phyloP scores from a whole-genome alignment of 2,329 filamentous ascomycete species.

The Stagonosporopsis vannaccii region DNA sequence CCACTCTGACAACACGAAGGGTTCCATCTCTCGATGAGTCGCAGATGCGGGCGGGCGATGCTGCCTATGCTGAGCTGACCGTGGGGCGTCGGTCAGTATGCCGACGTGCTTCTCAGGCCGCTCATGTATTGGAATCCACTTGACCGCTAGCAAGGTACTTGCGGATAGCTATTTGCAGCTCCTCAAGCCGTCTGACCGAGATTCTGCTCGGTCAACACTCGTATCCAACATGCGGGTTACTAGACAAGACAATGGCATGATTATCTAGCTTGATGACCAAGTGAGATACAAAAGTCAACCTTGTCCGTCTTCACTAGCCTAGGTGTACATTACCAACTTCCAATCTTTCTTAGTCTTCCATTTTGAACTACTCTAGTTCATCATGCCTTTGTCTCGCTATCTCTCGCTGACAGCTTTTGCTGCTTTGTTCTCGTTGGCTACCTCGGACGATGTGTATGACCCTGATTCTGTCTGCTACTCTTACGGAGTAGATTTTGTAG shows the following conservation, averaged over 20 bases:
- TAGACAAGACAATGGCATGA: conserved; percentile 18
- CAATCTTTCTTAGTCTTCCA: not conserved
- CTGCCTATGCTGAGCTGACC: conserved; percentile 23
- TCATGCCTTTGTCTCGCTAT: conserved; percentile 40
- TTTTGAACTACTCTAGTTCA: not conserved
- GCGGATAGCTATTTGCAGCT: conserved; percentile 29
- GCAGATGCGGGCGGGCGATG: conserved; percentile 20
- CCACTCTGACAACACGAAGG: conserved; percentile 8
- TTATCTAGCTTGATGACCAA: conserved; percentile 13
- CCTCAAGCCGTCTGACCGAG: conserved; percentile 25
- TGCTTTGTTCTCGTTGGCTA: conserved; percentile 34
- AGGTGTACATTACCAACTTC: not conserved
- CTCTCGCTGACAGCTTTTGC: conserved; percentile 31
- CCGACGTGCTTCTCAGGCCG: conserved; percentile 26
- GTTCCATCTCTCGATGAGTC: conserved; percentile 16
- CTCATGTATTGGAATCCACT: conserved; percentile 21
- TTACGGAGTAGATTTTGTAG: conserved; percentile 54
- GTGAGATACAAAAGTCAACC: conserved; percentile 33
- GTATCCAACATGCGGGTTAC: conserved; percentile 17
- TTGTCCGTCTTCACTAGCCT: conserved; percentile 15
- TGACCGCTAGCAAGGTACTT: conserved; percentile 19
- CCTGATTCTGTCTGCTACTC: conserved; percentile 43
- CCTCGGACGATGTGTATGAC: conserved; percentile 25
- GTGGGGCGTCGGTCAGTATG: conserved; percentile 21
- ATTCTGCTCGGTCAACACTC: conserved; percentile 16